phyloP scores from a whole-genome alignment of 2,329 filamentous ascomycete genomes.

The Incumbomyces delicatus region DNA sequence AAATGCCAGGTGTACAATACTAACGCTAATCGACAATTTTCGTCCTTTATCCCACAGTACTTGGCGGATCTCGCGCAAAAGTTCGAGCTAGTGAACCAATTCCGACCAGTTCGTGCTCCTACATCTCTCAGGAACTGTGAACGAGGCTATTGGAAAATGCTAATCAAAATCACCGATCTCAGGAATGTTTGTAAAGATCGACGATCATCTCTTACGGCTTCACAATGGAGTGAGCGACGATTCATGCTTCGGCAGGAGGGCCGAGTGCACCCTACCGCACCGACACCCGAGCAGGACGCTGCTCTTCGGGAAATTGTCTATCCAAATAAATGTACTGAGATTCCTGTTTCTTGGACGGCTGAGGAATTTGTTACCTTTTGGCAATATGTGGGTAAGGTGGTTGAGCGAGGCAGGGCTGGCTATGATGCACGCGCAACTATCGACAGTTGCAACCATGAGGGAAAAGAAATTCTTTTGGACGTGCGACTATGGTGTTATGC shows the following conservation, averaged over 20 bases:
- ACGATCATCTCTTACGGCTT: constrained; percentile 14
- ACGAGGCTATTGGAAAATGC: constrained; percentile 67
- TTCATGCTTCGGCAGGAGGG: constrained; percentile 1
- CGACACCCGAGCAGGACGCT: background rate
- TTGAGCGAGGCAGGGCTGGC: constrained; percentile 32
- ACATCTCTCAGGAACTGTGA: constrained; percentile 51
- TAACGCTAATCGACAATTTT: constrained; percentile 10
- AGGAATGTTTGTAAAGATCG: constrained; percentile 42
- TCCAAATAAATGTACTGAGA: constrained; percentile 9
- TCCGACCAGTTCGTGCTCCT: constrained; percentile 40
- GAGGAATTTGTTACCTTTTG: constrained; percentile 32
- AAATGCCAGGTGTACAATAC: background rate
- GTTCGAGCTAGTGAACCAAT: constrained; percentile 45
- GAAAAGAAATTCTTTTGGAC: constrained; percentile 23
- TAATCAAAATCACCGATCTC: constrained; percentile 49
- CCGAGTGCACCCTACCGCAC: background rate
- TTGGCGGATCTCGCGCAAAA: constrained; percentile 45
- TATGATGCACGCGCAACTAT: constrained; percentile 20
- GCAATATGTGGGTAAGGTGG: constrained; percentile 30
- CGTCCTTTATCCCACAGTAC: constrained; percentile 47
- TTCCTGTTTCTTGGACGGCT: constrained; percentile 23
- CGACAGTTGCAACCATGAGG: background rate
- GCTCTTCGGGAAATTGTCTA: background rate
- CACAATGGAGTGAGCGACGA: constrained; percentile 2
- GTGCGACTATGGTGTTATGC: constrained; percentile 73